Evolutionary conservation across 192 early-diverging fungal genomes (phyloP).

Genomic region (Umbelopsis sp.): DNA sequence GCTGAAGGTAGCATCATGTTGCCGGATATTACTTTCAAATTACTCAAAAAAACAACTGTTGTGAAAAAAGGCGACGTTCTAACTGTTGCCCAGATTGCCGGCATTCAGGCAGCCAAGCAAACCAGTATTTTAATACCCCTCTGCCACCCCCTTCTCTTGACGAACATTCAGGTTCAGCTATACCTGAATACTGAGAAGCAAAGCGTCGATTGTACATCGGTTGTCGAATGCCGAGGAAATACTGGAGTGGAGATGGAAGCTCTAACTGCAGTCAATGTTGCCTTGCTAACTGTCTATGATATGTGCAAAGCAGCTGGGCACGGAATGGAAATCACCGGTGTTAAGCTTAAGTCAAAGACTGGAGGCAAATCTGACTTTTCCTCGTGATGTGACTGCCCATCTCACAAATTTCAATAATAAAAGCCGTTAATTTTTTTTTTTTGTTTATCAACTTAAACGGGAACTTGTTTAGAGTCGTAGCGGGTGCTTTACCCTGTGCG

Average conservation of each 20-base stretch:
- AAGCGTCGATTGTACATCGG: slow-evolving; percentile 66
- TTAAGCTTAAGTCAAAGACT: slow-evolving; percentile 76
- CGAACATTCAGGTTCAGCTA: slow-evolving; percentile 71
- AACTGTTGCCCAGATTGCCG: slow-evolving; percentile 84
- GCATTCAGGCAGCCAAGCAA: slow-evolving; percentile 88
- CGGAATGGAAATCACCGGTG: slow-evolving; percentile 74
- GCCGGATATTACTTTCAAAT: slow-evolving; percentile 61
- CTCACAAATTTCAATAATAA: neutral
- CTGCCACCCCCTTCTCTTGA: slow-evolving; percentile 80
- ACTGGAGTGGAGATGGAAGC: slow-evolving; percentile 95
- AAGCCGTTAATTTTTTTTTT: neutral
- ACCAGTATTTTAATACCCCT: slow-evolving; percentile 84
- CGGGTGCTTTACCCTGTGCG: slow-evolving; percentile 12
- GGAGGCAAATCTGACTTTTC: slow-evolving; percentile 83
- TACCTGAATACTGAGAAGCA: slow-evolving; percentile 36
- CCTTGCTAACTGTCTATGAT: slow-evolving; percentile 88
- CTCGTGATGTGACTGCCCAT: slow-evolving; percentile 3
- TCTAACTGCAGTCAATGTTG: slow-evolving; percentile 75
- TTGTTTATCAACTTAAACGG: slow-evolving; percentile 1
- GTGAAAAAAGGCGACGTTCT: slow-evolving; percentile 90
- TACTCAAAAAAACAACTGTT: slow-evolving; percentile 49
- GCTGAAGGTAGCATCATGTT: slow-evolving; percentile 77
- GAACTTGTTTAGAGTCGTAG: slow-evolving; percentile 21
- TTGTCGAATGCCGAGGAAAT: slow-evolving; percentile 73
- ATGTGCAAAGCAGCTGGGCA: slow-evolving; percentile 95